These are phyloP conservation scores for Aschersonia sp. DNA, from an alignment of 2,329 filamentous ascomycete genomes.

Conservation along the genomic window DNA sequence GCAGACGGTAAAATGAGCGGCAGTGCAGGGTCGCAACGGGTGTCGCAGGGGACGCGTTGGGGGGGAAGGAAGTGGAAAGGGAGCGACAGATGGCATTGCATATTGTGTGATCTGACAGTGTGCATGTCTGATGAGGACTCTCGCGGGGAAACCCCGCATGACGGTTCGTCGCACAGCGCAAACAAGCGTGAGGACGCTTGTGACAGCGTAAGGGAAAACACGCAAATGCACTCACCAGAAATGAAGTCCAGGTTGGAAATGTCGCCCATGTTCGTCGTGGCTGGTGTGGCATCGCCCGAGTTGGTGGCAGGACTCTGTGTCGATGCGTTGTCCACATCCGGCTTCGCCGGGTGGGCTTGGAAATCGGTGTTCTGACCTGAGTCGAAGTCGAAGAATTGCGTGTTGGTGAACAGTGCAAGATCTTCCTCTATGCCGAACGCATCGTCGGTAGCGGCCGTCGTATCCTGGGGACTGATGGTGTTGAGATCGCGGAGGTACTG, in stretches of 20 bases:
- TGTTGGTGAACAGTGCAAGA: conserved; percentile 67
- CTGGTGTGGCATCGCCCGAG: conserved; percentile 23
- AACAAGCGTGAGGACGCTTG: too few relatives aligned
- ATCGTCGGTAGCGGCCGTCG: conserved; percentile 32
- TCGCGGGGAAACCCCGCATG: too few relatives aligned
- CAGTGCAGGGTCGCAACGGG: too few relatives aligned
- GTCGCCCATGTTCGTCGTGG: conserved; percentile 27
- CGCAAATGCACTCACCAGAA: conserved; percentile 24
- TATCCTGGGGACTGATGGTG: conserved; percentile 47
- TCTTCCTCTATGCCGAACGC: conserved; percentile 54
- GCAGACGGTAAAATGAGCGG: background rate
- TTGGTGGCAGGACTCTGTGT: conserved; percentile 15
- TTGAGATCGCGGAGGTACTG: conserved; percentile 83
- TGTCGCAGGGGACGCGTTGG: too few relatives aligned
- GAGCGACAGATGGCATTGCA: too few relatives aligned
- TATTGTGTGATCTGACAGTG: too few relatives aligned
- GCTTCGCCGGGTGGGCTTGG: conserved; percentile 33
- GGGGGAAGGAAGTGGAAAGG: too few relatives aligned
- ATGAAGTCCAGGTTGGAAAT: conserved; percentile 35
- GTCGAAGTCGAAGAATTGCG: conserved; percentile 70
- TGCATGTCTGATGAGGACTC: too few relatives aligned
- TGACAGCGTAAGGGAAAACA: background rate
- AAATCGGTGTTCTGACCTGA: conserved; percentile 44
- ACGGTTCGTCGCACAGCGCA: too few relatives aligned
- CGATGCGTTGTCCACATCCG: conserved; percentile 16